Base-by-base conservation (phyloP, 805 yeast genomes). In the Blastobotrys attinorum region DNA sequence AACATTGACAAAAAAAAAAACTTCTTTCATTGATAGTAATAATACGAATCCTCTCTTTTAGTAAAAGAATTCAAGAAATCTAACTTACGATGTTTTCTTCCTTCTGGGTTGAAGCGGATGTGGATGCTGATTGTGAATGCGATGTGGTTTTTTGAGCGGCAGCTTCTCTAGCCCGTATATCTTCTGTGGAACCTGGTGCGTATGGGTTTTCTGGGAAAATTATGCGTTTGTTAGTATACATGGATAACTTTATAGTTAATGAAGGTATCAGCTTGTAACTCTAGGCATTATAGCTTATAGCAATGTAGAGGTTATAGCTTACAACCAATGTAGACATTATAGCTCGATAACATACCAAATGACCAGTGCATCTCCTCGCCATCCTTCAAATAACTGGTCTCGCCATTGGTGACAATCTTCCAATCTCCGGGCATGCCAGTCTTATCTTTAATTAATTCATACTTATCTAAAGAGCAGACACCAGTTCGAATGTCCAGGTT, bases 331-430 rank as follows among this genome's bases (percentile, higher is more conserved):
- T n/a, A n/a, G n/a, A n/a, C n/a, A n/a, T n/a, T n/a, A n/a, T n/a
- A n/a, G n/a, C n/a, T n/a, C n/a, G n/a, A n/a, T n/a, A 16, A 50
- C 66, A 62, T 70, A 55, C 75, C 76, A 67, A 88, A 90, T 54
- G 81, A 77, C 97, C 97, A 89, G 58, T 85, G 81, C 94, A 87
- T 86, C 61, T 88, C 96, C 55, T 89, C 92, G 5, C 97, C 97
- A 4, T 71, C 63, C 4, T 74, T 60, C 48, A 90, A 67, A 54
- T 81, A 88, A 36, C 73, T 78, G 5, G 86, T 76, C 49, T 77
- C 72, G 3, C 97, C 96, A 58, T 84, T 85, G 72, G 74, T 70
- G 16, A 67, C 67, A 42, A 81, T 58, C 4, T 54, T 60, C 96
- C 96, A 90, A 22, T 57, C 55, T 4, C 62, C 59, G 3, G 48